Conservation (phyloP, 148 eudicot species). For the Amaranthus palmeri region DNA sequence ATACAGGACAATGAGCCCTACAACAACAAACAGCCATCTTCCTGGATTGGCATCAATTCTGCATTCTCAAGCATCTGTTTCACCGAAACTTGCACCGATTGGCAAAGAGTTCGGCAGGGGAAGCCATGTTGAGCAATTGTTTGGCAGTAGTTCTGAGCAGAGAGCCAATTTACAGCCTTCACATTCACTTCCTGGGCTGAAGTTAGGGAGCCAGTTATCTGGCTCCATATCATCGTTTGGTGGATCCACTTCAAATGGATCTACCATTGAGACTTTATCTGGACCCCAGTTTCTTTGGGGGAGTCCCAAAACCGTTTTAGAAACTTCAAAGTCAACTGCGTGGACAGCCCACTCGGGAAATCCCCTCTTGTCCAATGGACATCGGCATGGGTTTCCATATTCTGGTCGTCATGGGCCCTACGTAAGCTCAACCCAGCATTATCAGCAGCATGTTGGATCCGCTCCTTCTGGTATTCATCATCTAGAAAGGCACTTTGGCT, state of each 20-base stretch:
- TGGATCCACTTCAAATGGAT: slow-evolving; percentile 54
- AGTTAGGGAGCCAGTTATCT: slow-evolving; percentile 38
- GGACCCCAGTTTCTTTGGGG: slow-evolving; percentile 92
- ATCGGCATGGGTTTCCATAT: slow-evolving; percentile 45
- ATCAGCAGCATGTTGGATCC: slow-evolving; percentile 66
- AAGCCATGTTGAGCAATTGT: slow-evolving; percentile 36
- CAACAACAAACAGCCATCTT: slow-evolving; percentile 35
- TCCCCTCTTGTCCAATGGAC: slow-evolving; percentile 43
- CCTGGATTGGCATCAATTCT: slow-evolving; percentile 63
- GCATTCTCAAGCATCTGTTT: slow-evolving; percentile 45
- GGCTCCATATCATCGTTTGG: slow-evolving; percentile 48
- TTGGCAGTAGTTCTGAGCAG: slow-evolving; percentile 35
- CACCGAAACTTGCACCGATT: slow-evolving; percentile 58
- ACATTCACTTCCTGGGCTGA: slow-evolving; percentile 68
- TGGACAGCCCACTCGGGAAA: slow-evolving; percentile 40
- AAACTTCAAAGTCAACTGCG: slow-evolving; percentile 36
- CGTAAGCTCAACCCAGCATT: slow-evolving; percentile 35
- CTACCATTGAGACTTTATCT: slow-evolving; percentile 64
- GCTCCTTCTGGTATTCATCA: slow-evolving; percentile 71
- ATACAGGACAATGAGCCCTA: slow-evolving; percentile 47
- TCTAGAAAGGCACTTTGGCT: slow-evolving; percentile 53
- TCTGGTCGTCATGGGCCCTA: slow-evolving; percentile 38
- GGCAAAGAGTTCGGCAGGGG: slow-evolving; percentile 54
- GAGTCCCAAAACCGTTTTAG: slow-evolving; percentile 44
- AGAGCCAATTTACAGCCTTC: slow-evolving; percentile 47